These are phyloP conservation scores for Botryobasidium botryosum DNA, from an alignment of 768 basidiomycete species.

Conservation along the genomic window DNA sequence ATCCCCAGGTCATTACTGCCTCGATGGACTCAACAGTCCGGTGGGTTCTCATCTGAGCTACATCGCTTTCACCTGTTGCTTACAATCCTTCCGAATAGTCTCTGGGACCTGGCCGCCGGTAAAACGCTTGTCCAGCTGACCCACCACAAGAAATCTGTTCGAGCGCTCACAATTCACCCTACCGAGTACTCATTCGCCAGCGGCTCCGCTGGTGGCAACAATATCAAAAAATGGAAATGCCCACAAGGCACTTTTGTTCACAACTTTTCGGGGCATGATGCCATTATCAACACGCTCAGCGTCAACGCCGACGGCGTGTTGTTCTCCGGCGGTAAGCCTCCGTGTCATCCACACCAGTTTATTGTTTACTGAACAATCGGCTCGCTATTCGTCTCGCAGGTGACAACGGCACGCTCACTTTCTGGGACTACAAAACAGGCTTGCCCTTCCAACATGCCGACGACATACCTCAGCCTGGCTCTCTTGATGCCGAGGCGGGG, in stretches of 20 bases:
- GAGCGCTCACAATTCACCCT: slow-evolving; percentile 86
- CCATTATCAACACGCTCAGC: slow-evolving; percentile 89
- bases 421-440: slow-evolving; percentile 94
- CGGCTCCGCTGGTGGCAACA: slow-evolving; percentile 95
- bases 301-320: slow-evolving; percentile 94
- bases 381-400: slow-evolving; percentile 26
- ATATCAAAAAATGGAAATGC: slow-evolving; percentile 99
- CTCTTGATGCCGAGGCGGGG: slow-evolving; percentile 91
- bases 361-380: not conserved
- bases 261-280: slow-evolving; percentile 92
- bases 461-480: slow-evolving; percentile 93
- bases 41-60: slow-evolving; percentile 25
- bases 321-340: slow-evolving; percentile 75
- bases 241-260: slow-evolving; percentile 92
- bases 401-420: slow-evolving; percentile 78
- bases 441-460: slow-evolving; percentile 89
- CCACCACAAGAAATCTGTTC: slow-evolving; percentile 98
- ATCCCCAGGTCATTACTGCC: slow-evolving; percentile 95
- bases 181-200: slow-evolving; percentile 94
- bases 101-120: slow-evolving; percentile 97
- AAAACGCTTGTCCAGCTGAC: slow-evolving; percentile 93
- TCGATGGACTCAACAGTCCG: slow-evolving; percentile 96
- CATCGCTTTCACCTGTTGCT: slow-evolving; percentile 1
- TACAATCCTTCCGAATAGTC: slow-evolving; percentile 23
- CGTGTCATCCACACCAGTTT: not conserved